phyloP scores from a whole-genome alignment of 164 flowering plant genomes.

The Umbellularia californica region DNA sequence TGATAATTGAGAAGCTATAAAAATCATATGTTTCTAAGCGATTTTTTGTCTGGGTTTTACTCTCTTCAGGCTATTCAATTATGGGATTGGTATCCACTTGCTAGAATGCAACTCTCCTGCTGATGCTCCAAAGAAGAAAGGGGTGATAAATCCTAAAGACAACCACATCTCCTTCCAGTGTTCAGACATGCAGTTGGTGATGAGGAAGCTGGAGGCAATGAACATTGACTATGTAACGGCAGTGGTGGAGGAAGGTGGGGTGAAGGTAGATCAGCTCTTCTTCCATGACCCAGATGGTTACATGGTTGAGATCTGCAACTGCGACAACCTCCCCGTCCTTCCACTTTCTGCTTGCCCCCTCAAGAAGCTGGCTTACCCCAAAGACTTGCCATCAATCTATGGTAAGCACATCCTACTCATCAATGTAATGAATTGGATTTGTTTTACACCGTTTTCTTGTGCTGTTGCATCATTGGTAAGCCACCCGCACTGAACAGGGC shows the following conservation, averaged over 20 bases:
- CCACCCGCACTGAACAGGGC: background rate
- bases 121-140: conserved; percentile 16
- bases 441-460: background rate
- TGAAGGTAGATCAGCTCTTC: conserved; percentile 65
- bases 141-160: conserved; percentile 66
- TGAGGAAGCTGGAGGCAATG: conserved; percentile 51
- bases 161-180: conserved; percentile 85
- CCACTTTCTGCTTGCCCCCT: conserved; percentile 52
- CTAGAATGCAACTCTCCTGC: conserved; percentile 38
- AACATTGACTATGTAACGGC: conserved; percentile 58
- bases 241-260: conserved; percentile 62
- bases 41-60: too few species aligned
- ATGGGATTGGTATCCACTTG: conserved; percentile 77
- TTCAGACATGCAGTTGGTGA: conserved; percentile 45
- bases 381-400: background rate
- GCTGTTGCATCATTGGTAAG: too few species aligned
- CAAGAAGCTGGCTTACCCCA: conserved; percentile 8
- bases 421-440: background rate
- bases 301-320: conserved; percentile 85
- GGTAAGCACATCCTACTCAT: background rate
- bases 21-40: too few species aligned
- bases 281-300: conserved; percentile 92
- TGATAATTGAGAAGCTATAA: too few species aligned
- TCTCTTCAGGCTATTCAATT: conserved; percentile 51
- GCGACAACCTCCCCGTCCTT: conserved; percentile 64